Evolutionary conservation across 1,284 basidiomycete species (phyloP).

Genomic region (Austroboletus niveus): DNA sequence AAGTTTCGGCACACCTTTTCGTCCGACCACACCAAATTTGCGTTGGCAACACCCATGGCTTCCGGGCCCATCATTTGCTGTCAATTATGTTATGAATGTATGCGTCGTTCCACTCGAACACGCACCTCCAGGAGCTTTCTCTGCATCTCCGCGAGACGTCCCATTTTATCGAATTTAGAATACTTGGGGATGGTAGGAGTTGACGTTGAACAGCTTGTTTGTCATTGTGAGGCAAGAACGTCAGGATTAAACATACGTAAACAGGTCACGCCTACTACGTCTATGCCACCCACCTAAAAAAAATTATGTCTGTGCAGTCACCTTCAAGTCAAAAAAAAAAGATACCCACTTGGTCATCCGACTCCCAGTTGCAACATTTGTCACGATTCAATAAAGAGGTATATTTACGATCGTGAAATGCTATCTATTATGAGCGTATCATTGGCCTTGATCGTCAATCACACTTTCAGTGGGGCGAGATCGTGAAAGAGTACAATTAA

Average conservation of each 20-base stretch:
- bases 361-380: too few relatives aligned
- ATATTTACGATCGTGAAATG: too few relatives aligned
- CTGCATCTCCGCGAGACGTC: slow-evolving; percentile 87
- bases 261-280: slow-evolving; percentile 17
- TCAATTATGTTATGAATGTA: slow-evolving; percentile 3
- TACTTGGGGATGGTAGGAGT: slow-evolving; percentile 1
- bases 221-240: slow-evolving; percentile 28
- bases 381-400: too few relatives aligned
- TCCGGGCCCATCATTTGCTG: slow-evolving; percentile 99
- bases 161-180: slow-evolving; percentile 51
- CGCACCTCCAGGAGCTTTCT: slow-evolving; percentile 86
- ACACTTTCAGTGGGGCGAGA: slow-evolving; percentile 11
- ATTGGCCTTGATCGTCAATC: slow-evolving; percentile 18
- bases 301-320: neutral
- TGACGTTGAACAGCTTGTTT: slow-evolving; percentile 24
- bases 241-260: slow-evolving; percentile 28
- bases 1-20: slow-evolving; percentile 99
- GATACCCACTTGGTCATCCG: too few relatives aligned
- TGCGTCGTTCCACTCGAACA: slow-evolving; percentile 4
- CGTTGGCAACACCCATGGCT: slow-evolving; percentile 92
- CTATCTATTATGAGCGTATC: too few relatives aligned
- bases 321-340: too few relatives aligned
- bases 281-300: too few relatives aligned
- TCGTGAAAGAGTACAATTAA: slow-evolving; percentile 10
- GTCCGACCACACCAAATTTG: slow-evolving; percentile 93